phyloP scores from a whole-genome alignment of 2,329 filamentous ascomycete species.

The Lecanicillium sp. region DNA sequence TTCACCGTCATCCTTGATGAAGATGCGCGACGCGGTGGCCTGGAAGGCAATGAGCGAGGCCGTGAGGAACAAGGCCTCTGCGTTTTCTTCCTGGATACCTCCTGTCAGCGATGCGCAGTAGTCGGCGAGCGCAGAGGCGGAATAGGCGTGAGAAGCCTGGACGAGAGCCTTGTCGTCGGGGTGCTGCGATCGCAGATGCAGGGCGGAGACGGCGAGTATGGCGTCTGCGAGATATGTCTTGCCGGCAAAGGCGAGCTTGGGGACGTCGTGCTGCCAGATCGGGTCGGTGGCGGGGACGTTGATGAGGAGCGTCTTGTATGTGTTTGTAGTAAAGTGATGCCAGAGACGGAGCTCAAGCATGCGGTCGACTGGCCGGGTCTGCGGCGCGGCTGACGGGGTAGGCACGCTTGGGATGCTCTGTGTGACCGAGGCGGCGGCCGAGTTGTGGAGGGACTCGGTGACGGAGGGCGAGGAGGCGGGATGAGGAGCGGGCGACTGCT shows the following conservation, averaged over 20 bases:
- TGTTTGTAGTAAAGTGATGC: conserved; percentile 58
- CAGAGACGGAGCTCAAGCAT: conserved; percentile 57
- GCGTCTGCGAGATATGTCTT: conserved; percentile 56
- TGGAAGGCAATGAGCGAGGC: conserved; percentile 62
- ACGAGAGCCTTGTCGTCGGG: conserved; percentile 56
- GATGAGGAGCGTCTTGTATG: conserved; percentile 53
- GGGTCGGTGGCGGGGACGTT: conserved; percentile 45
- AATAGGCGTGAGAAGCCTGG: conserved; percentile 58
- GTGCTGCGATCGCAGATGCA: conserved; percentile 52
- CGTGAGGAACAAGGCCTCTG: conserved; percentile 58
- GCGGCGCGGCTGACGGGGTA: conserved; percentile 13
- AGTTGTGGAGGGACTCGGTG: conserved; percentile 14
- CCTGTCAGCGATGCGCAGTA: conserved; percentile 51
- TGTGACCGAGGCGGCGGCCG: not conserved
- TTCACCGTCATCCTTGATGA: conserved; percentile 49
- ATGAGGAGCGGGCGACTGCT: conserved; percentile 10
- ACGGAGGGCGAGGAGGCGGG: conserved; percentile 18
- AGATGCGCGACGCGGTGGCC: conserved; percentile 56
- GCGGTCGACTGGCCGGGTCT: conserved; percentile 22
- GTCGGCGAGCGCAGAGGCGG: conserved; percentile 55
- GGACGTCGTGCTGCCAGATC: conserved; percentile 56
- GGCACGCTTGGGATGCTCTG: conserved; percentile 9
- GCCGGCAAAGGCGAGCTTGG: conserved; percentile 54
- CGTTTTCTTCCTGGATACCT: conserved; percentile 53
- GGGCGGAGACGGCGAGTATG: conserved; percentile 56